phyloP scores from a whole-genome alignment of 768 basidiomycete genomes.

The Suillus cothurnatus region DNA sequence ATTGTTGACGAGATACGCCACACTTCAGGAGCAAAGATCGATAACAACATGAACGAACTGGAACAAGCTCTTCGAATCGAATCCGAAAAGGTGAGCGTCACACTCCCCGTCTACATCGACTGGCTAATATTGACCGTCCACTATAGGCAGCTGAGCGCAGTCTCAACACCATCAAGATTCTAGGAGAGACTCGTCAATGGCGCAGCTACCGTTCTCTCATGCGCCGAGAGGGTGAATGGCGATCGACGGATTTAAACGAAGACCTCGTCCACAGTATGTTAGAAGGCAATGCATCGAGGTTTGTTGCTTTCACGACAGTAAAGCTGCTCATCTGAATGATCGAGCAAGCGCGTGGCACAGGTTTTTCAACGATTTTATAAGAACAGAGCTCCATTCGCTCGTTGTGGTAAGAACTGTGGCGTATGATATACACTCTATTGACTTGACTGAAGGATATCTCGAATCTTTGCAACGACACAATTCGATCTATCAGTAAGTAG shows the following conservation, averaged over 20 bases:
- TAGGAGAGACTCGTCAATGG: background rate
- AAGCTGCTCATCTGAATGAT: background rate
- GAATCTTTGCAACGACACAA: background rate
- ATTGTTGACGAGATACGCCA: background rate
- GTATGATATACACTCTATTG: background rate
- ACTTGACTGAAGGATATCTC: background rate
- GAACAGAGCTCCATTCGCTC: background rate
- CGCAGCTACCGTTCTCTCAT: background rate
- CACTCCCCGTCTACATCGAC: background rate
- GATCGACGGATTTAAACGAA: background rate
- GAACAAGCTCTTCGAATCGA: background rate
- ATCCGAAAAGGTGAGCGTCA: background rate
- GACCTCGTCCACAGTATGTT: background rate
- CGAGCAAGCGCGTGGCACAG: background rate
- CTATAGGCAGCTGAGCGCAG: background rate
- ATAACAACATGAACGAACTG: background rate
- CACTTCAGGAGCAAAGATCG: background rate
- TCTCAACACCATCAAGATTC: background rate
- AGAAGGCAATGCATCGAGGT: background rate
- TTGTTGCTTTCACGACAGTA: background rate
- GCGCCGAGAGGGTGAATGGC: constrained; percentile 3
- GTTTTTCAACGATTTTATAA: background rate
- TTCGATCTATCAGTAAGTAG: background rate
- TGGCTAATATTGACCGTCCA: background rate
- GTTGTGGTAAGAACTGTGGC: background rate